phyloP scores from a whole-genome alignment of 169 alveolate genomes.

The Plasmodium reichenowi region DNA sequence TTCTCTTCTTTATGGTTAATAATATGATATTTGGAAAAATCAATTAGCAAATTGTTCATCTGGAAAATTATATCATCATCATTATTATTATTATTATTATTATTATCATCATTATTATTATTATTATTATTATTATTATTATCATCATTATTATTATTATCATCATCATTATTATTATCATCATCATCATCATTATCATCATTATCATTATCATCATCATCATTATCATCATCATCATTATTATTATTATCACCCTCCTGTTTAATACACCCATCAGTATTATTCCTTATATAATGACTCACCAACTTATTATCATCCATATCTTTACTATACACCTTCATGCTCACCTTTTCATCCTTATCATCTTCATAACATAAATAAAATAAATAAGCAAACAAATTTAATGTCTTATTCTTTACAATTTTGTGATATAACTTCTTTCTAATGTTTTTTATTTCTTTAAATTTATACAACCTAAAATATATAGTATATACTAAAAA shows the following conservation, averaged over 20 bases:
- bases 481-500: constrained; percentile 52
- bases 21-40: too few species aligned
- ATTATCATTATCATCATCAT: not conserved
- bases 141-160: not conserved
- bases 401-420: constrained; percentile 45
- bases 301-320: not conserved
- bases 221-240: not conserved
- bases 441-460: constrained; percentile 51
- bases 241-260: not conserved
- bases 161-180: not conserved
- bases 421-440: constrained; percentile 49
- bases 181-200: too few species aligned
- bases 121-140: too few species aligned
- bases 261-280: not conserved
- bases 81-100: not conserved
- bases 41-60: too few species aligned
- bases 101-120: not conserved
- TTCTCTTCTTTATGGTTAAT: too few species aligned
- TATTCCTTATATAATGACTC: not conserved
- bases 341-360: not conserved
- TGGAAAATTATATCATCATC: too few species aligned
- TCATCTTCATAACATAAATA: constrained; percentile 60
- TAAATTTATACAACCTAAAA: constrained; percentile 49
- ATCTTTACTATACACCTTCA: not conserved
- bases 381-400: constrained; percentile 64